phyloP scores from a whole-genome alignment of 108 stramenopile species.

The Cyclotella atomus region DNA sequence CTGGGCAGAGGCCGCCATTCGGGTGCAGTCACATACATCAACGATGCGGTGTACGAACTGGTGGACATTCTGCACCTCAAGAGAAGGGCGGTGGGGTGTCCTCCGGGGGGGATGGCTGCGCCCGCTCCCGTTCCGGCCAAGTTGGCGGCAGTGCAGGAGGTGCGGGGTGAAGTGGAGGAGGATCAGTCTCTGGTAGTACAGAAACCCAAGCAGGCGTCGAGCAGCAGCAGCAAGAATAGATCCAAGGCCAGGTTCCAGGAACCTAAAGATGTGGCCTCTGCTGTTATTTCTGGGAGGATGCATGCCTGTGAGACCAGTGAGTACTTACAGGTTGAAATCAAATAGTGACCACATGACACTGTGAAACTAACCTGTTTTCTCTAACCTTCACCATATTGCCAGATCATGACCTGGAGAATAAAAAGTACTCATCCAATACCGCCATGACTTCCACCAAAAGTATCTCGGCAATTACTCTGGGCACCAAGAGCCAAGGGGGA shows the following conservation, averaged over 20 bases:
- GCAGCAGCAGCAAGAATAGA: neutral
- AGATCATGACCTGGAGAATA: slow-evolving; percentile 2
- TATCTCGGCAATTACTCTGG: neutral
- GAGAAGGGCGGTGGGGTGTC: slow-evolving; percentile 33
- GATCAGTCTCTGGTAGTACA: neutral
- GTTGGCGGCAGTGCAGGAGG: too few relatives aligned
- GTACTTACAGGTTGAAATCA: too few relatives aligned
- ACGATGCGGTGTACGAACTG: slow-evolving; percentile 71
- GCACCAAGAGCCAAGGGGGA: too few relatives aligned
- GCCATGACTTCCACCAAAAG: neutral
- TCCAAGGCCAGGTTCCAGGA: neutral
- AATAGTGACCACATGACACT: too few relatives aligned
- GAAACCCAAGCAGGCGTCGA: neutral
- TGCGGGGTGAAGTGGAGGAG: too few relatives aligned
- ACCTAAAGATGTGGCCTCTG: neutral
- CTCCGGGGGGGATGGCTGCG: neutral
- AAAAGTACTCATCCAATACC: neutral
- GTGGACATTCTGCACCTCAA: slow-evolving; percentile 80
- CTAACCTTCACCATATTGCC: too few relatives aligned
- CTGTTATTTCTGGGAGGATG: neutral
- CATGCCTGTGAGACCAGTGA: slow-evolving; percentile 13
- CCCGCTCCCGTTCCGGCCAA: neutral
- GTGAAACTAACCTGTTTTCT: too few relatives aligned
- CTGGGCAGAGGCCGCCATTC: slow-evolving; percentile 71
- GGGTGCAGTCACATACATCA: slow-evolving; percentile 74